phyloP scores from a whole-genome alignment of 2,329 filamentous ascomycete species.

The Neopestalotiopsis sp. region DNA sequence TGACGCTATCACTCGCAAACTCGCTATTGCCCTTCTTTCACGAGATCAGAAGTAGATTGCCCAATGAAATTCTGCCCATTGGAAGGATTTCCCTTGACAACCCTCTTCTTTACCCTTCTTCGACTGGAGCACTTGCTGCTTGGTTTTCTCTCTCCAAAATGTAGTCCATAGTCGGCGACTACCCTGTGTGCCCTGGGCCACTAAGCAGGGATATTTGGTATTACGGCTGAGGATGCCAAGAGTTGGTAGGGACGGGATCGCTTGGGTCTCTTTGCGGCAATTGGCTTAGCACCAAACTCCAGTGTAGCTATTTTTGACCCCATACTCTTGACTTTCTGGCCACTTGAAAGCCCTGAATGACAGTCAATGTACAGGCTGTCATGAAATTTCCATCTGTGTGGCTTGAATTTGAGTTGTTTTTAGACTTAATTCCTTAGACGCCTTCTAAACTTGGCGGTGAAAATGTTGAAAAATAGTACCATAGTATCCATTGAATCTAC shows the following conservation, averaged over 20 bases:
- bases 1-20: not conserved
- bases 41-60: no score
- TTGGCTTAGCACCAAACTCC: not conserved
- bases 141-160: not conserved
- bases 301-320: not conserved
- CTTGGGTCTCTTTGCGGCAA: not conserved
- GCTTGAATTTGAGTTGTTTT: not conserved
- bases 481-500: not conserved
- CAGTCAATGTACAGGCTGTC: not conserved
- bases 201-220: not conserved
- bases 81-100: no score
- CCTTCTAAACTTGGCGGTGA: not conserved
- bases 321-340: not conserved
- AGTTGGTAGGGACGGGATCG: not conserved
- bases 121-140: not conserved
- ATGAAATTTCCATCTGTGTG: not conserved
- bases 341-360: not conserved
- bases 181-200: not conserved
- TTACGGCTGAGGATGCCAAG: not conserved
- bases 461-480: not conserved
- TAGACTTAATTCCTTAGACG: not conserved
- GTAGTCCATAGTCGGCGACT: not conserved
- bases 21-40: no score
- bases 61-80: no score
- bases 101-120: no score